A percentile compares a stretch with the other conserved stretches of the same genome.
These are phyloP conservation scores for Pyrenopolyporus hunteri DNA, from an alignment of 495 filamentous ascomycete genomes.

Conservation along the genomic window DNA sequence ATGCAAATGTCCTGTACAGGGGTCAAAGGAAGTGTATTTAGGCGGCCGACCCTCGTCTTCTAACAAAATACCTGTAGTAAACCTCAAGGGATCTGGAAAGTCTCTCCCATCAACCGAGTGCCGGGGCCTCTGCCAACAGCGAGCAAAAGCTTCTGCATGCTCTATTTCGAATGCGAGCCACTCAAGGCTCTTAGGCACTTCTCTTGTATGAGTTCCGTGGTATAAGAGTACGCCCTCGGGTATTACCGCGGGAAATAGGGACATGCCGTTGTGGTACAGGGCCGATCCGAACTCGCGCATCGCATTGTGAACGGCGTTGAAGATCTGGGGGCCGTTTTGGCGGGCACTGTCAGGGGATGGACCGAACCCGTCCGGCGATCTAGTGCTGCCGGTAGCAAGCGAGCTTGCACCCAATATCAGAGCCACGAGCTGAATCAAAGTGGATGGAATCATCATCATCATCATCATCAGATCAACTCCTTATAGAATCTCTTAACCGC, in stretches of 20 bases:
- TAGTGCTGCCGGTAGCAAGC: constrained; percentile 1
- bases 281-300: constrained; percentile 75
- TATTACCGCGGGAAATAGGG: constrained; percentile 64
- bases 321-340: constrained; percentile 65
- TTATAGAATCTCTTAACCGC: neutral
- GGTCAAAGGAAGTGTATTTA: neutral
- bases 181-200: constrained; percentile 58
- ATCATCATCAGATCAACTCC: neutral
- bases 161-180: constrained; percentile 77
- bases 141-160: constrained; percentile 66
- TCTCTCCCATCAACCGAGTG: neutral
- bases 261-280: constrained; percentile 72
- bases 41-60: neutral
- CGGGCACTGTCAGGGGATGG: constrained; percentile 41
- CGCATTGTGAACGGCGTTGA: constrained; percentile 70
- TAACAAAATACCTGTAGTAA: neutral
- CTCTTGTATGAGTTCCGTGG: constrained; percentile 57
- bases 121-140: constrained; percentile 2
- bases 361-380: constrained; percentile 15
- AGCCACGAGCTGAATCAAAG: neutral
- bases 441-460: neutral
- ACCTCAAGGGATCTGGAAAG: neutral
- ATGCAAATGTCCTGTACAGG: constrained; percentile 58
- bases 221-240: constrained; percentile 66
- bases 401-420: constrained; percentile 6